A percentile compares a stretch with the other conserved stretches of the same genome.
Conservation (phyloP, 1,139 yeast genomes). For the Maudiozyma humilis region DNA sequence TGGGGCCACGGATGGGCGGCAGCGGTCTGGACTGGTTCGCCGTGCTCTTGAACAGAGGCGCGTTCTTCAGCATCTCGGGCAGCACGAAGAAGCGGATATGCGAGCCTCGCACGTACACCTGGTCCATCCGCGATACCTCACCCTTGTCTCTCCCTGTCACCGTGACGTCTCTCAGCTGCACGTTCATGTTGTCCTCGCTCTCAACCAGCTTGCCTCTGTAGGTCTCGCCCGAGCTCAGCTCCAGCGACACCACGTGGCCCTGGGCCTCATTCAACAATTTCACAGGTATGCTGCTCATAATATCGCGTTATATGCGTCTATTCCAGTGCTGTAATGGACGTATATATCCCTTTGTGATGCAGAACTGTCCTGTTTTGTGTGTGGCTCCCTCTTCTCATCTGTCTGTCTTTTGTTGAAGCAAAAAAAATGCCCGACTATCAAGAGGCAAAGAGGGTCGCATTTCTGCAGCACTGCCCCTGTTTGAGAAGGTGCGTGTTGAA, state of each 20-base stretch:
- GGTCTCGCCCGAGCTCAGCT: conserved; percentile 75
- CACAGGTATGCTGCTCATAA: conserved; percentile 55
- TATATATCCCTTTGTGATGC: neutral
- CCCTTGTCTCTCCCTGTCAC: conserved; percentile 68
- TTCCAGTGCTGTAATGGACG: neutral
- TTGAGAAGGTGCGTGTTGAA: no score
- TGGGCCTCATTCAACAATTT: conserved; percentile 82
- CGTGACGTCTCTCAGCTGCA: conserved; percentile 74
- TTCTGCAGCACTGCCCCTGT: no score
- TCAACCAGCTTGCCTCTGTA: conserved; percentile 81
- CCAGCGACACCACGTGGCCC: conserved; percentile 81
- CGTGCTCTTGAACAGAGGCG: conserved; percentile 68
- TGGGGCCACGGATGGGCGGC: conserved; percentile 64
- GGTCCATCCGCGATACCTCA: conserved; percentile 65
- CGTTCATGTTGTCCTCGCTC: conserved; percentile 83
- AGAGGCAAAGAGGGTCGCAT: no score
- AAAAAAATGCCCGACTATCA: no score
- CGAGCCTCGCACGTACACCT: conserved; percentile 86
- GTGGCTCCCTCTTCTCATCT: no score
- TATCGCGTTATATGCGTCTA: neutral
- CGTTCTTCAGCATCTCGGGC: conserved; percentile 81
- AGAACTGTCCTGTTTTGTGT: neutral
- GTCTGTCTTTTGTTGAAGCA: no score
- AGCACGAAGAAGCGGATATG: conserved; percentile 76
- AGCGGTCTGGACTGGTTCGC: conserved; percentile 54